These are phyloP conservation scores for Leccinum griseonigrum DNA, from an alignment of 1,284 basidiomycete genomes.

Conservation along the genomic window DNA sequence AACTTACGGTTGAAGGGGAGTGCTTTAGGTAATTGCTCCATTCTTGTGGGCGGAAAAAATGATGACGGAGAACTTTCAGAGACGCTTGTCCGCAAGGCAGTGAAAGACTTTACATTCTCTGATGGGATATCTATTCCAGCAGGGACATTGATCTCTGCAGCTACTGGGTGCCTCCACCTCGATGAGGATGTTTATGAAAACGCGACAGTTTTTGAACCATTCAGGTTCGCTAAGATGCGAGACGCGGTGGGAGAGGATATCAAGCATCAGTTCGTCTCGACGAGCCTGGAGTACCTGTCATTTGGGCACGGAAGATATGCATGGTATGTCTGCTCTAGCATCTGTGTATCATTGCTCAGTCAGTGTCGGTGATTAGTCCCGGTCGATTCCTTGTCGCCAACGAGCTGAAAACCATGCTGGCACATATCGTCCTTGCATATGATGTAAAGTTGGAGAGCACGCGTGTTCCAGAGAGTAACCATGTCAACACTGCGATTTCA, in stretches of 20 bases:
- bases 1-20: constrained; percentile 35
- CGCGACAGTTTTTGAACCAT: constrained; percentile 32
- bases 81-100: constrained; percentile 30
- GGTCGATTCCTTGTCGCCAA: constrained; percentile 33
- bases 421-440: constrained; percentile 27
- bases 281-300: constrained; percentile 13
- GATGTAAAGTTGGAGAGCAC: constrained; percentile 26
- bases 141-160: constrained; percentile 32
- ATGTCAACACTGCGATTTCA: neutral
- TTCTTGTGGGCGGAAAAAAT: neutral
- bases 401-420: constrained; percentile 30
- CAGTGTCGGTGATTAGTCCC: constrained; percentile 18
- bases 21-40: constrained; percentile 22
- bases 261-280: constrained; percentile 21
- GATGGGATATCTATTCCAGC: constrained; percentile 41
- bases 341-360: neutral
- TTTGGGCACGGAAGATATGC: constrained; percentile 22
- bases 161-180: constrained; percentile 24
- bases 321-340: constrained; percentile 12
- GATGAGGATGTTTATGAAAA: constrained; percentile 28
- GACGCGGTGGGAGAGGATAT: constrained; percentile 12
- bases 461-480: constrained; percentile 25
- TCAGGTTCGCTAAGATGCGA: constrained; percentile 29
- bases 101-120: constrained; percentile 40
- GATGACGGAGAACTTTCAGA: constrained; percentile 23